Evolutionary conservation across 257 asterid genomes (phyloP), one percentile per base, ranked within the genome.

Genomic region (Plectranthus barbatus): DNA sequence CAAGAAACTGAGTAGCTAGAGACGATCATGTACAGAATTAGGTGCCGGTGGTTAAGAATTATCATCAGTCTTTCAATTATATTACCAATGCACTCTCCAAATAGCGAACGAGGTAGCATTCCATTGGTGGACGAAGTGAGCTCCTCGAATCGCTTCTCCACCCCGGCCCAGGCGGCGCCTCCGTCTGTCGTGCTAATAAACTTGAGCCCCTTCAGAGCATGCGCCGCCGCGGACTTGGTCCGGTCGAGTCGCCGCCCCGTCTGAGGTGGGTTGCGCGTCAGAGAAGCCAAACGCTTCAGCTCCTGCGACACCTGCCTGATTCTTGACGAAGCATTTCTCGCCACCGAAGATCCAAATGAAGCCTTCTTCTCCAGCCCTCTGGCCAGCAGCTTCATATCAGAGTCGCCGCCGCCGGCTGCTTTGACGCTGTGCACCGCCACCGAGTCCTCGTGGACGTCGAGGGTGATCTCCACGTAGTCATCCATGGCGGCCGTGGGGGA

Each of bases 361-460:
- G 95, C 72, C 69, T 71, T 80, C 75, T 86, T 88, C 61, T 91
- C 98, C 14, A 88, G 52, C 7, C 90, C 91, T 26, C 52, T 83
- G 0, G 97, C 93, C 9, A 91, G 79, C 60, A 91, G 71, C 7
- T 90, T 79, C 51, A 91, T 73, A 80, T 88, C 98, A 0, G 95
- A 86, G 96, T 83, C 89, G 2, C 81, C 93, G 4, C 96, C 98
- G 13, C 79, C 92, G 21, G 96, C 92, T 1, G 87, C 93, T 66
- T 80, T 91, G 1, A 93, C 92, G 60, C 96, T 90, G 81, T 90
- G 97, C 39, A 93, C 94, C 21, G 96, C 99, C 77, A 93, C 96
- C 41, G 96, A 79, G 62, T 93, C 97, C 3, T 85, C 94, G 29
- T 78, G 72, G 7, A 90, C 85, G 69, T 93, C 97, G 49, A 93